Percentiles rank a stretch among this genome's conserved stretches.
These are phyloP conservation scores for Hymenoscyphus occultus DNA, from an alignment of 2,329 filamentous ascomycete genomes.

Conservation along the genomic window DNA sequence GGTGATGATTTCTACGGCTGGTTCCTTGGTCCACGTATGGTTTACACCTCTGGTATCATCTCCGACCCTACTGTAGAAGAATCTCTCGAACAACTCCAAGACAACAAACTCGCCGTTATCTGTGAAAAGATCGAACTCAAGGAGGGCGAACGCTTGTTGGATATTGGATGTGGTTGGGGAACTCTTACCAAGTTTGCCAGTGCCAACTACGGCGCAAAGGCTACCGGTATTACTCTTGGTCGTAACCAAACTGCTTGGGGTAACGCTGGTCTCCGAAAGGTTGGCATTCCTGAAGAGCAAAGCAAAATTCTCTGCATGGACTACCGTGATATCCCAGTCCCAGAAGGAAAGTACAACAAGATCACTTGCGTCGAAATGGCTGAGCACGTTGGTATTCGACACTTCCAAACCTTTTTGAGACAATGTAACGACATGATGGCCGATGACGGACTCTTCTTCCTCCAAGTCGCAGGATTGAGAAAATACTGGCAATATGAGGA, in stretches of 20 bases:
- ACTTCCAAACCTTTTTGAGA: constrained; percentile 75
- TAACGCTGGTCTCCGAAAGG: constrained; percentile 81
- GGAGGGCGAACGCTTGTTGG: constrained; percentile 77
- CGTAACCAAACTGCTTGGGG: constrained; percentile 97
- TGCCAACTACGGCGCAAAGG: constrained; percentile 81
- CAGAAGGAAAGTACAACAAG: constrained; percentile 80
- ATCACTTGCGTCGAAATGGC: constrained; percentile 98
- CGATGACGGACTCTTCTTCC: constrained; percentile 92
- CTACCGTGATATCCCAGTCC: constrained; percentile 88
- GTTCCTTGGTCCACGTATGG: constrained; percentile 98
- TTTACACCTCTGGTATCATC: constrained; percentile 95
- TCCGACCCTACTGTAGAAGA: constrained; percentile 85
- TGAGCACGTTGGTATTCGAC: constrained; percentile 94
- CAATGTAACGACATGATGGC: constrained; percentile 96
- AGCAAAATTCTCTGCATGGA: constrained; percentile 93
- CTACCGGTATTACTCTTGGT: constrained; percentile 87
- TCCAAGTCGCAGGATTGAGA: constrained; percentile 91
- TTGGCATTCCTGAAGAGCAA: constrained; percentile 80
- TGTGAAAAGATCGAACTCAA: constrained; percentile 92
- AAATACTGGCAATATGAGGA: constrained; percentile 98
- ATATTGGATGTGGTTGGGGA: constrained; percentile 98
- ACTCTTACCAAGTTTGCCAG: constrained; percentile 92
- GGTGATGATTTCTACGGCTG: constrained; percentile 98
- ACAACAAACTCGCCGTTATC: constrained; percentile 93
- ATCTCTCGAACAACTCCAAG: constrained; percentile 89